These are phyloP conservation scores for Amaranthus hypochondriacus DNA, from an alignment of 148 eudicot genomes.

Conservation along the genomic window DNA sequence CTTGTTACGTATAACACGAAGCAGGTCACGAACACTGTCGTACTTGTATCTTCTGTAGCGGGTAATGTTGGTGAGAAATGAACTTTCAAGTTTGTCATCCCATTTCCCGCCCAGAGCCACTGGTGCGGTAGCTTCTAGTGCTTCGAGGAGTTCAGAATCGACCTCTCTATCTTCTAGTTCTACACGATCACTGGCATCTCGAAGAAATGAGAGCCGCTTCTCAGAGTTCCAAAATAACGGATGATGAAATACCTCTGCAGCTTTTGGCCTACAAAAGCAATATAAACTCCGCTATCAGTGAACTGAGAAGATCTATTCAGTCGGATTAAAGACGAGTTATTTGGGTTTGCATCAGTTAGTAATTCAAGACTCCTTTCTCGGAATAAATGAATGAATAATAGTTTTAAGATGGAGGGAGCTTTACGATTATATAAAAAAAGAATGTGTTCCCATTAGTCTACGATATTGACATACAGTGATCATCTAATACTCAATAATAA, in stretches of 20 bases:
- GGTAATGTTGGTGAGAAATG: constrained; percentile 62
- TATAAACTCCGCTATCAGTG: neutral
- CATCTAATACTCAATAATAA: neutral
- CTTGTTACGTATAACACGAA: constrained; percentile 86
- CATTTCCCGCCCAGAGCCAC: constrained; percentile 63
- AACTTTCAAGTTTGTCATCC: constrained; percentile 71
- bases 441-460: too few species aligned
- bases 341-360: neutral
- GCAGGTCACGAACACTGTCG: constrained; percentile 82
- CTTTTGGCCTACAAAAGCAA: constrained; percentile 59
- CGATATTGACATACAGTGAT: too few species aligned
- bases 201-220: constrained; percentile 73
- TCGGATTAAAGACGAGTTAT: too few species aligned
- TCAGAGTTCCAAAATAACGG: constrained; percentile 93
- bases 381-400: too few species aligned
- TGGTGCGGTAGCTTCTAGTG: constrained; percentile 58
- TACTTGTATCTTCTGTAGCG: constrained; percentile 71
- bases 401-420: too few species aligned
- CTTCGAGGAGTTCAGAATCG: constrained; percentile 52
- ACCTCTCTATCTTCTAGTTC: constrained; percentile 81
- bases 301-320: too few species aligned
- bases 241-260: constrained; percentile 61
- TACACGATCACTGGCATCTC: constrained; percentile 90
- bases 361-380: neutral
- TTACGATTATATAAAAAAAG: too few species aligned